A percentile compares a stretch with the other conserved stretches of the same genome.
Conservation (phyloP, 2,329 filamentous ascomycete species). For the Nothopassalora personata region DNA sequence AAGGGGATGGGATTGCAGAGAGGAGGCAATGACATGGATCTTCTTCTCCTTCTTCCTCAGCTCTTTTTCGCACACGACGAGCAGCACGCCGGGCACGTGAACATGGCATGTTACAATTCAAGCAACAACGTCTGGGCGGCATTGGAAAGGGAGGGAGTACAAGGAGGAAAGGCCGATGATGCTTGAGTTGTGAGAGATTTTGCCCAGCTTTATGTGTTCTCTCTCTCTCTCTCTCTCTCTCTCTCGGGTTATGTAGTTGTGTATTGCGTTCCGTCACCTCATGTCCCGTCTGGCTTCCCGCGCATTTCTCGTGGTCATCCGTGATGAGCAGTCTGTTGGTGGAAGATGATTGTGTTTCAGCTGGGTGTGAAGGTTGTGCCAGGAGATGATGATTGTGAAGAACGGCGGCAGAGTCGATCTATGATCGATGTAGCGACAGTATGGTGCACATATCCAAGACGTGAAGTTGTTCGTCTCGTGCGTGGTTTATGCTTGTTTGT, state of each 20-base stretch:
- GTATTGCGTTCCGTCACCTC: not conserved
- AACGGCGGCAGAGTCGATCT: not conserved
- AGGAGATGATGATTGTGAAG: not conserved
- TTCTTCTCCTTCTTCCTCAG: not conserved
- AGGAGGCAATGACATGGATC: not conserved
- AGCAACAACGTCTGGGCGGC: not conserved
- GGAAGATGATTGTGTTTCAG: not conserved
- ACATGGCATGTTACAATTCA: not conserved
- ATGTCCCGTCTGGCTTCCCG: not conserved
- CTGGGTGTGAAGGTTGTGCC: not conserved
- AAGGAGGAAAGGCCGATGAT: constrained; percentile 1
- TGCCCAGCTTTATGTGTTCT: not conserved
- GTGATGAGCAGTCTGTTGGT: not conserved
- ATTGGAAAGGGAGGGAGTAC: not conserved
- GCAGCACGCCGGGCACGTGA: constrained; percentile 4
- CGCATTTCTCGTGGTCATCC: not conserved
- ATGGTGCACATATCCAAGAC: not conserved
- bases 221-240: not conserved
- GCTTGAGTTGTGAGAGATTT: not conserved
- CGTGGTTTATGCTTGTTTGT: not conserved
- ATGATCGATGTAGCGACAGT: not conserved
- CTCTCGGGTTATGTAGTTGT: not conserved
- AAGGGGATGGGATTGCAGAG: not conserved
- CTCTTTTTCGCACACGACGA: not conserved
- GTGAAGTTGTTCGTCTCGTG: not conserved